A percentile compares a stretch with the other conserved stretches of the same genome.
Conservation (phyloP, 306 rosid species). For the Inga laurina region DNA sequence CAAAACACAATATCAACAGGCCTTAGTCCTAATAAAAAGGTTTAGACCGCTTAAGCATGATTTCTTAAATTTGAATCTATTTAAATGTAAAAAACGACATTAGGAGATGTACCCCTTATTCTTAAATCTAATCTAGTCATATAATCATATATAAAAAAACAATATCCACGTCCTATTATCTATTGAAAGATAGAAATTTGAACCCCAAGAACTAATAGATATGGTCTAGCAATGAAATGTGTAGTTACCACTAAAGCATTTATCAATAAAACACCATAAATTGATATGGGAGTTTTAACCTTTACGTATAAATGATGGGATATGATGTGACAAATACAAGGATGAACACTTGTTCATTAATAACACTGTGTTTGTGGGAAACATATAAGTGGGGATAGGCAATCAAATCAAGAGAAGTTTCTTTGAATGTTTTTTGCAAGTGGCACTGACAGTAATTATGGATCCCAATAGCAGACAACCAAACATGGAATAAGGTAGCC, state of each 20-base stretch:
- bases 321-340: neutral
- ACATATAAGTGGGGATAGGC: neutral
- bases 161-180: neutral
- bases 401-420: neutral
- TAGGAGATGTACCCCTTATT: too few relatives aligned
- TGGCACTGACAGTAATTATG: constrained; percentile 19
- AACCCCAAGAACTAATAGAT: neutral
- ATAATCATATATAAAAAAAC: too few relatives aligned
- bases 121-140: too few relatives aligned
- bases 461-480: constrained; percentile 22
- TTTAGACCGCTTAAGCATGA: too few relatives aligned
- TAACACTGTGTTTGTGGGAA: neutral
- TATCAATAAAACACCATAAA: neutral
- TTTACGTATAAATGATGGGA: neutral
- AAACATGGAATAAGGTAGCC: constrained; percentile 16
- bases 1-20: neutral
- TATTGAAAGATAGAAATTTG: too few relatives aligned
- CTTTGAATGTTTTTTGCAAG: neutral
- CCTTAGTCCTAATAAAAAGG: too few relatives aligned
- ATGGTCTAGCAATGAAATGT: neutral
- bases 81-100: too few relatives aligned
- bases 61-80: too few relatives aligned
- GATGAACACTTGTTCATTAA: neutral
- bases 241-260: neutral
- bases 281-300: neutral